Percentiles rank a stretch among this genome's conserved stretches.
These are phyloP conservation scores for Licmophora abbreviata DNA, from an alignment of 108 stramenopile genomes.

Conservation along the genomic window DNA sequence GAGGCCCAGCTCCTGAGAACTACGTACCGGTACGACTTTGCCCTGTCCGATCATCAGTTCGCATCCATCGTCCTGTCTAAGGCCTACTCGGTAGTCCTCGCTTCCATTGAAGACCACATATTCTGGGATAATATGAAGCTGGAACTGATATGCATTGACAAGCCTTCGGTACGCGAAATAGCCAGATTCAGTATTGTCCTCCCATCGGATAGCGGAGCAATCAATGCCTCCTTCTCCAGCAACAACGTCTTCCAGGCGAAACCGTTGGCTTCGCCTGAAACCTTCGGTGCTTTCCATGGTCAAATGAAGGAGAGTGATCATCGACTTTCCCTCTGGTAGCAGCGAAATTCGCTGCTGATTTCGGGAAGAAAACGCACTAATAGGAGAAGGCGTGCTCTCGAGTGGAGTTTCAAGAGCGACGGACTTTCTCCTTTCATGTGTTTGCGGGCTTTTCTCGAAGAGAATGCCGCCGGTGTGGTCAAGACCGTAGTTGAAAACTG, in stretches of 20 bases:
- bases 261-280: slow-evolving; percentile 48
- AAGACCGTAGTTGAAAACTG: slow-evolving; percentile 63
- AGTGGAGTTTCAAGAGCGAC: background rate
- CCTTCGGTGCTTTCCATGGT: slow-evolving; percentile 74
- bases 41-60: slow-evolving; percentile 28
- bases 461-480: slow-evolving; percentile 78
- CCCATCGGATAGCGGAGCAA: slow-evolving; percentile 66
- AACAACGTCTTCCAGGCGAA: slow-evolving; percentile 57
- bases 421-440: slow-evolving; percentile 1
- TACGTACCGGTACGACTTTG: slow-evolving; percentile 14
- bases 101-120: slow-evolving; percentile 79
- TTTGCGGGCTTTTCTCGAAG: slow-evolving; percentile 36
- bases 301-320: slow-evolving; percentile 52
- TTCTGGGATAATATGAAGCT: slow-evolving; percentile 78
- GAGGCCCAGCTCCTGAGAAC: slow-evolving; percentile 3
- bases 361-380: slow-evolving; percentile 60
- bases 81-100: slow-evolving; percentile 20
- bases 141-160: slow-evolving; percentile 50
- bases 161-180: slow-evolving; percentile 71
- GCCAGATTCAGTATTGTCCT: slow-evolving; percentile 42
- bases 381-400: slow-evolving; percentile 22
- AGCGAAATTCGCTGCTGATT: slow-evolving; percentile 55
- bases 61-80: slow-evolving; percentile 13
- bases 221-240: slow-evolving; percentile 66
- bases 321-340: slow-evolving; percentile 39